Evolutionary conservation across 441 rosid species (phyloP), one percentile per base, ranked within the genome.

Genomic region (Macaranga tanarius): DNA sequence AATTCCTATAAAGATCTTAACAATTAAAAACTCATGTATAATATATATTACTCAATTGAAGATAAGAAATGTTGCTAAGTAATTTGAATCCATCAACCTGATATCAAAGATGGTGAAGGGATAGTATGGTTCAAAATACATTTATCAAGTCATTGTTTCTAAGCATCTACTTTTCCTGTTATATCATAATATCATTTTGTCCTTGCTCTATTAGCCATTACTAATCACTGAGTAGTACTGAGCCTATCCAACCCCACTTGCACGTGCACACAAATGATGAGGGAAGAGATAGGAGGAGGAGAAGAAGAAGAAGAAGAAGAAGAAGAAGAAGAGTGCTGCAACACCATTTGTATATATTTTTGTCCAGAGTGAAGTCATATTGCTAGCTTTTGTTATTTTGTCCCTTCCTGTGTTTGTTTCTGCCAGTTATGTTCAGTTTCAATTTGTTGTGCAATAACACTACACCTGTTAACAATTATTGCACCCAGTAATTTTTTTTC

Each of bases 191-290:
- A 28, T 59, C 28, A 22, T 25, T 59, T 59, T 70, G 58, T 45
- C 52, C 10, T 16, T 62, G 38, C 5, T 52, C 12, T 9, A 48
- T 4, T 34, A 4, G 73, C 17, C 73, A 59, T 19, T 59, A 47
- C 65, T 26, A 1, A 26, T 61, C n/a, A 20, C 50, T 71, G 52
- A 62, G 17, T 5, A 67, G 12, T 48, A 48, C 54, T 22, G 67
- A 26, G 56, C 2, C 23, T 8, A 5, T 1, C 19, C 60, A 70
- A 56, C 74, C 75, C 79, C 75, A 56, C 74, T 19, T 55, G 19
- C 60, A 70, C 66, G 61, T 56, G 74, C 79, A 56, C 54, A 65
- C 71, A 70, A 45, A 75, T 75, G 73, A 55, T 69, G 65, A 63
- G 63, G 44, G 40, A 4, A 40, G 60, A 13, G 23, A 50, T 6